Evolutionary conservation across 257 asterid genomes (phyloP).

Genomic region (Gardenia jasminoides): DNA sequence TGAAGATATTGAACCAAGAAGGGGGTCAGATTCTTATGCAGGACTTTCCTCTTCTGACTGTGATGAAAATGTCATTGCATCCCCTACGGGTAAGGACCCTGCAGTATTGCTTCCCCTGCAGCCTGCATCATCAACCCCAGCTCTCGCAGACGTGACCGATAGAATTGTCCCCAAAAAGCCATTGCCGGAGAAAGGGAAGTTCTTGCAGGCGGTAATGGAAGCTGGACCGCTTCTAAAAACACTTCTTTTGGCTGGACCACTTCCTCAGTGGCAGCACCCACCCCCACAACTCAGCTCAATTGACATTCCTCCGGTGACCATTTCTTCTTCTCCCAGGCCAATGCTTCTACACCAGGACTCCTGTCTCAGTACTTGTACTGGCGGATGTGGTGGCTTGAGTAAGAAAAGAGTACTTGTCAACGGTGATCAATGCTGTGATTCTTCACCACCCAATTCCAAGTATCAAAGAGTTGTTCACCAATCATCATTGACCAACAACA

Average conservation of each 20-base stretch:
- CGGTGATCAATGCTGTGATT: slow-evolving; percentile 32
- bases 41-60: slow-evolving; percentile 47
- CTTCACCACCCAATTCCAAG: slow-evolving; percentile 51
- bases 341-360: slow-evolving; percentile 45
- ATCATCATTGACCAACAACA: slow-evolving; percentile 60
- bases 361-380: slow-evolving; percentile 31
- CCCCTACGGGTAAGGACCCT: slow-evolving; percentile 18
- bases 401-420: slow-evolving; percentile 44
- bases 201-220: slow-evolving; percentile 81
- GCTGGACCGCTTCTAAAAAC: slow-evolving; percentile 96
- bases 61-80: slow-evolving; percentile 41
- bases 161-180: slow-evolving; percentile 37
- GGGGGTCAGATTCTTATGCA: slow-evolving; percentile 18
- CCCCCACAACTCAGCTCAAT: slow-evolving; percentile 86
- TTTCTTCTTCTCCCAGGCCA: slow-evolving; percentile 45
- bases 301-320: slow-evolving; percentile 89
- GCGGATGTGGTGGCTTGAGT: slow-evolving; percentile 30
- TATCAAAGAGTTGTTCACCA: slow-evolving; percentile 74
- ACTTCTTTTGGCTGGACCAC: slow-evolving; percentile 89
- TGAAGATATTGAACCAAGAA: slow-evolving; percentile 42
- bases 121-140: neutral
- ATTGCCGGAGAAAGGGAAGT: slow-evolving; percentile 80
- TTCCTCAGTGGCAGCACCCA: slow-evolving; percentile 96
- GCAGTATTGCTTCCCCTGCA: slow-evolving; percentile 5
- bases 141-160: slow-evolving; percentile 28